phyloP scores from a whole-genome alignment of 768 basidiomycete species.

The Amanita phalloides region DNA sequence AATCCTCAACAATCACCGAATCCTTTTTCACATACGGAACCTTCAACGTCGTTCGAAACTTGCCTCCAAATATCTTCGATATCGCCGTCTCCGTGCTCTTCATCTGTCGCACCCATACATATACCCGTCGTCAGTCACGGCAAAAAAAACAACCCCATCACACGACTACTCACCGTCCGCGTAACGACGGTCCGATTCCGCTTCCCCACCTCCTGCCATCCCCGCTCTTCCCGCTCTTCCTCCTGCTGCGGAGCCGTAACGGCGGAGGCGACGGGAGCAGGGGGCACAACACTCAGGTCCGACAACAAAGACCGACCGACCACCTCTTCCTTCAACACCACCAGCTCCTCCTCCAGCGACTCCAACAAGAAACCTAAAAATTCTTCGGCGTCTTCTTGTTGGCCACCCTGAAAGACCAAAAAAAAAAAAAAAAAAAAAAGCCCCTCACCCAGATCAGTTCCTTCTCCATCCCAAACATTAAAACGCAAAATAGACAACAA shows the following conservation, averaged over 20 bases:
- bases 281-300: slow-evolving; percentile 3
- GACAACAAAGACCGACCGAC: slow-evolving; percentile 23
- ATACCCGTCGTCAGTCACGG: neutral
- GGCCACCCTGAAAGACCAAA: slow-evolving; percentile 48
- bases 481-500: slow-evolving; percentile 10
- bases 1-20: slow-evolving; percentile 83
- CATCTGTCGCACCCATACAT: slow-evolving; percentile 31
- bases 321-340: slow-evolving; percentile 49
- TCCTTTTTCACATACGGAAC: slow-evolving; percentile 71
- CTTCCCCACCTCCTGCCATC: slow-evolving; percentile 91
- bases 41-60: slow-evolving; percentile 75
- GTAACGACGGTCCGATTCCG: slow-evolving; percentile 75
- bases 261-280: slow-evolving; percentile 10
- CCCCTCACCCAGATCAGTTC: too few relatives aligned
- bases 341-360: slow-evolving; percentile 86
- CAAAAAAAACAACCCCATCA: neutral
- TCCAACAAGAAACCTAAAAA: slow-evolving; percentile 97
- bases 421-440: neutral
- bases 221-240: slow-evolving; percentile 47
- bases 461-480: too few relatives aligned
- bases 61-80: slow-evolving; percentile 88
- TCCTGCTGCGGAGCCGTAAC: too few relatives aligned
- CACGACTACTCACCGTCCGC: slow-evolving; percentile 47
- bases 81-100: slow-evolving; percentile 81
- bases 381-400: slow-evolving; percentile 98